Evolutionary conservation across 2,329 filamentous ascomycete genomes (phyloP).

Genomic region (Kalaharituber pfeilii): DNA sequence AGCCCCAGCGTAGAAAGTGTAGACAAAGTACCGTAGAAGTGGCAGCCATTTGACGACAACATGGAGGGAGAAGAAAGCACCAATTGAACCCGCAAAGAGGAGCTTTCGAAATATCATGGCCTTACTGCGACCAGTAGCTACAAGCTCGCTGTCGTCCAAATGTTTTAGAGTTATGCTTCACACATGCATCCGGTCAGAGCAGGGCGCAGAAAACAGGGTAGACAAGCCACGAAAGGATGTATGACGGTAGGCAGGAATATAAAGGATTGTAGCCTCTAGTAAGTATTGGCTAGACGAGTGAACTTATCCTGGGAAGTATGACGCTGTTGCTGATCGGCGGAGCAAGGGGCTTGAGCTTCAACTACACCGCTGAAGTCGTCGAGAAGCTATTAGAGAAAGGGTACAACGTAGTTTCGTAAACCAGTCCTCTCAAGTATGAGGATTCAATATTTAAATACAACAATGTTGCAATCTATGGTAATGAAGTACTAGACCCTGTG

Average conservation of each 20-base stretch:
- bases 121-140: not conserved
- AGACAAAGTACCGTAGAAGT: slow-evolving; percentile 1
- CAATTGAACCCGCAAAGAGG: not conserved
- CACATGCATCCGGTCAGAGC: not conserved
- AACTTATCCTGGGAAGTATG: too few species aligned
- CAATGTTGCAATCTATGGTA: too few species aligned
- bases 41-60: slow-evolving; percentile 3
- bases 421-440: too few species aligned
- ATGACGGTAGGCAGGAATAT: not conserved
- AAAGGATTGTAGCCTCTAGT: not conserved
- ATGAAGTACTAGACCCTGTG: too few species aligned
- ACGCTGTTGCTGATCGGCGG: too few species aligned
- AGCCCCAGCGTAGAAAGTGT: not conserved
- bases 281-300: not conserved
- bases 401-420: too few species aligned
- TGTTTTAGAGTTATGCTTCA: not conserved
- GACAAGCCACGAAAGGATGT: not conserved
- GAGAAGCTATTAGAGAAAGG: too few species aligned
- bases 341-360: too few species aligned
- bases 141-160: not conserved
- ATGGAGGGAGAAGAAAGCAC: slow-evolving; percentile 1
- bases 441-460: too few species aligned
- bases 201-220: not conserved
- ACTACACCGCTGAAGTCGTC: too few species aligned
- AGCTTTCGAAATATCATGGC: not conserved